Evolutionary conservation across 1,284 basidiomycete genomes (phyloP).

Genomic region (Gymnopus androsaceus): DNA sequence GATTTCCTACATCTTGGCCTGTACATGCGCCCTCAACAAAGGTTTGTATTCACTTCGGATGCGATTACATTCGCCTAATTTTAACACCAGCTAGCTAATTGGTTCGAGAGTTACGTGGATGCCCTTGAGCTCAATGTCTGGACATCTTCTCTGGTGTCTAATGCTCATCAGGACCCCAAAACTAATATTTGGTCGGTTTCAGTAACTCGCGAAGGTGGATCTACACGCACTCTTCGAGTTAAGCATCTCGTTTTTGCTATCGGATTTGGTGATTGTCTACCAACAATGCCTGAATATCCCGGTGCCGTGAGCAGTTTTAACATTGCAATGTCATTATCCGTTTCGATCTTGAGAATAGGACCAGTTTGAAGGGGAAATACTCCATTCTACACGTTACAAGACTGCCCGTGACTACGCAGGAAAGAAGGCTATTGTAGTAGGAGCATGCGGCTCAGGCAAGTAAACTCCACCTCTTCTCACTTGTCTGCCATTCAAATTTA

Average conservation of each 20-base stretch:
- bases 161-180: constrained; percentile 46
- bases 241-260: constrained; percentile 32
- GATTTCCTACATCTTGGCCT: constrained; percentile 65
- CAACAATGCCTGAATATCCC: constrained; percentile 42
- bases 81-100: constrained; percentile 58
- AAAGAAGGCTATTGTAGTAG: constrained; percentile 65
- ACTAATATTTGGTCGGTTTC: constrained; percentile 59
- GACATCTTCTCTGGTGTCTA: constrained; percentile 53
- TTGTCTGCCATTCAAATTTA: not conserved
- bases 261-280: constrained; percentile 55
- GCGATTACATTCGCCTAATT: not conserved
- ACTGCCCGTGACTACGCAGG: constrained; percentile 51
- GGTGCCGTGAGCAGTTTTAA: not conserved
- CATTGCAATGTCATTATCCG: no score
- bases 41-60: constrained; percentile 29
- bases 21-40: constrained; percentile 59
- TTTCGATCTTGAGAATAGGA: constrained; percentile 37
- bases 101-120: constrained; percentile 69
- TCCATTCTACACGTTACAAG: constrained; percentile 58
- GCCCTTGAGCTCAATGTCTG: constrained; percentile 68
- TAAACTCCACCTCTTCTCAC: not conserved
- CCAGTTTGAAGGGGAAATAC: constrained; percentile 53
- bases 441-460: constrained; percentile 62
- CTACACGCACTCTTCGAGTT: constrained; percentile 49
- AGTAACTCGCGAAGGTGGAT: constrained; percentile 46